phyloP scores from a whole-genome alignment of 176 grass and related monocot genomes.

The Musa beccarii region DNA sequence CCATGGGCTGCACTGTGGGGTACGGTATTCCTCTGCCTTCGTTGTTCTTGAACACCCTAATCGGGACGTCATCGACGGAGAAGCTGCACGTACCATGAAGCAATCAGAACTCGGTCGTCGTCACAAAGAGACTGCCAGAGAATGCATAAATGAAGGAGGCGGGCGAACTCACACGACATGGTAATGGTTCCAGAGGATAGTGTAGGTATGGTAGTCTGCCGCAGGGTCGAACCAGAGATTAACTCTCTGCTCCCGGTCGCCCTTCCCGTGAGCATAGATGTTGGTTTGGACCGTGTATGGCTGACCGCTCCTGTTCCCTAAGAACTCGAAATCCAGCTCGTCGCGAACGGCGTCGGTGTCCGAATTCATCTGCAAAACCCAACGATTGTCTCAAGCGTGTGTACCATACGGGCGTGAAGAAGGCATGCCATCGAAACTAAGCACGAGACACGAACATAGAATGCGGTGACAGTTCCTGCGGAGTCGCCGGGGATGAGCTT shows the following conservation, averaged over 20 bases:
- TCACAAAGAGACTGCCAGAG: no score
- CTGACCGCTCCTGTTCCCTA: conserved; percentile 80
- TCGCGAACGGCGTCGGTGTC: conserved; percentile 23
- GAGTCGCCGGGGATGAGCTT: conserved; percentile 14
- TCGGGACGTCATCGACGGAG: conserved; percentile 71
- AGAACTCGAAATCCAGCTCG: conserved; percentile 93
- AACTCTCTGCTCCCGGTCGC: conserved; percentile 81
- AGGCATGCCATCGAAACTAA: no score
- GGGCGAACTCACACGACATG: conserved; percentile 59
- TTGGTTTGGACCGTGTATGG: conserved; percentile 96
- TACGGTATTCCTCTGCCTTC: conserved; percentile 42
- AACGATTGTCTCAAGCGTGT: no score
- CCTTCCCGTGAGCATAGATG: conserved; percentile 70
- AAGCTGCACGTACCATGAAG: conserved; percentile 35
- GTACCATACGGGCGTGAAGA: neutral
- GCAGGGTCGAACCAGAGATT: conserved; percentile 91
- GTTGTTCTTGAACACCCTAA: conserved; percentile 61
- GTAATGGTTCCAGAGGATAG: conserved; percentile 80
- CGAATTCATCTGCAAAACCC: conserved; percentile 9
- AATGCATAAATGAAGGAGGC: neutral
- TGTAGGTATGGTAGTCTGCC: conserved; percentile 78
- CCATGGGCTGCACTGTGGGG: conserved; percentile 60
- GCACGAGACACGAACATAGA: neutral
- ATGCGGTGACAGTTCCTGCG: conserved; percentile 14
- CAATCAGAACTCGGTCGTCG: no score